phyloP scores from a whole-genome alignment of 2,329 filamentous ascomycete species.

The Knufia petricola region DNA sequence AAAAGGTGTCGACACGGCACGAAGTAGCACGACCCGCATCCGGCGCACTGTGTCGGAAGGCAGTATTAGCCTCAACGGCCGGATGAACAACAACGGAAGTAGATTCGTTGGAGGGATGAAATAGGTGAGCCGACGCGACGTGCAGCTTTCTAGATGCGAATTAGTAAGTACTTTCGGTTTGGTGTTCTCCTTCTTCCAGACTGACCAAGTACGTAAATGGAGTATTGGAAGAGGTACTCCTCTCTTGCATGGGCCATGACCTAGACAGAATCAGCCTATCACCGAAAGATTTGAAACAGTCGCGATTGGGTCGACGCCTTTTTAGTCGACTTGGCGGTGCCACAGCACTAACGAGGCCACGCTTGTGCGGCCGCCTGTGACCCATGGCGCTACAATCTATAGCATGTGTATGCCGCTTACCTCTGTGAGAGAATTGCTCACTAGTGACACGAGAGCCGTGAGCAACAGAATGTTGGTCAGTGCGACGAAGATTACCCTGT shows the following conservation, averaged over 20 bases:
- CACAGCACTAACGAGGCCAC: conserved; percentile 1
- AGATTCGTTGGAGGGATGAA: conserved; percentile 47
- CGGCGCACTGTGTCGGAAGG: conserved; percentile 46
- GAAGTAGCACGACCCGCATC: conserved; percentile 49
- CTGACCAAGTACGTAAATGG: conserved; percentile 31
- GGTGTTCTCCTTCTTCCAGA: not conserved
- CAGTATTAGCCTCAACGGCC: conserved; percentile 48
- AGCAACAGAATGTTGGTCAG: conserved; percentile 53
- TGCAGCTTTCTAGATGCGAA: conserved; percentile 31
- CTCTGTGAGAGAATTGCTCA: conserved; percentile 50
- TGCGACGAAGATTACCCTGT: conserved; percentile 48
- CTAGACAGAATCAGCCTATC: conserved; percentile 27
- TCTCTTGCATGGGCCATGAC: conserved; percentile 53
- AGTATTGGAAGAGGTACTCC: conserved; percentile 52
- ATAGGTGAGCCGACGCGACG: conserved; percentile 37
- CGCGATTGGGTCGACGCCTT: not conserved
- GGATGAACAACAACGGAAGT: conserved; percentile 46
- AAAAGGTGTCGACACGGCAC: conserved; percentile 49
- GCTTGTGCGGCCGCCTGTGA: conserved; percentile 1
- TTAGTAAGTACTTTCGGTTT: not conserved
- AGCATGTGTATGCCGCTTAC: conserved; percentile 28
- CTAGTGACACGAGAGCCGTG: conserved; percentile 48
- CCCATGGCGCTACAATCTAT: not conserved
- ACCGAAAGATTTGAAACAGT: not conserved
- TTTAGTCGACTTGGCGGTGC: not conserved